phyloP scores from a whole-genome alignment of 1,284 basidiomycete species.

The Trichosporon ovoides region DNA sequence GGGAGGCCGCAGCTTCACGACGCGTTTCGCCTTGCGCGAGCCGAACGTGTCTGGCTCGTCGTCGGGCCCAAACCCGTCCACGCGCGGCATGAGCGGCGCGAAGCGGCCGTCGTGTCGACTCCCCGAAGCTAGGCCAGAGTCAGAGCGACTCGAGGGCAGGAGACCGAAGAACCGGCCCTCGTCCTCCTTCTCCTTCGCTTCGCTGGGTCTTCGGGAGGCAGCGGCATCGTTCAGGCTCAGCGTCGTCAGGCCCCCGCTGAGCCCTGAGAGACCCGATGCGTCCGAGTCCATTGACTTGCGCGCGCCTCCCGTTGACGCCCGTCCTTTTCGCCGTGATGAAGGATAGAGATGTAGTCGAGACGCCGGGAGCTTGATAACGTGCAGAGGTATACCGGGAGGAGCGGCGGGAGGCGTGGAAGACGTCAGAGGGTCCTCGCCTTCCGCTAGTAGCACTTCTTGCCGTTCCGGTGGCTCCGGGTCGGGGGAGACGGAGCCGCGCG shows the following conservation, averaged over 20 bases:
- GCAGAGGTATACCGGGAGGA: slow-evolving; percentile 18
- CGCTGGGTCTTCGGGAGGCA: background rate
- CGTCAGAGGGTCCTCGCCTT: background rate
- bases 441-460: background rate
- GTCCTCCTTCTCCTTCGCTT: slow-evolving; percentile 16
- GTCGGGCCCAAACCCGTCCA: background rate
- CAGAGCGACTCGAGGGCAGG: background rate
- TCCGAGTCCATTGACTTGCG: background rate
- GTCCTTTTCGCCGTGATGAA: background rate
- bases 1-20: slow-evolving; percentile 16
- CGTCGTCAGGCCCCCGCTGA: background rate
- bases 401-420: background rate
- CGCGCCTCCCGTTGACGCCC: background rate
- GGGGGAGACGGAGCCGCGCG: background rate
- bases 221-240: background rate
- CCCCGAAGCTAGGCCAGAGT: background rate
- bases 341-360: slow-evolving; percentile 48
- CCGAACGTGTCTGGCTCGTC: background rate
- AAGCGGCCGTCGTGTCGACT: slow-evolving; percentile 1
- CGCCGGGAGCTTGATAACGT: slow-evolving; percentile 42
- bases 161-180: slow-evolving; percentile 18
- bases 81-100: slow-evolving; percentile 7
- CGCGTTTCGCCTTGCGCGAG: background rate
- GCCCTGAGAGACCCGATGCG: background rate
- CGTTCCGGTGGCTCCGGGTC: background rate